These are phyloP conservation scores for Hygrocybe coccinea DNA, from an alignment of 768 basidiomycete species.

Conservation along the genomic window DNA sequence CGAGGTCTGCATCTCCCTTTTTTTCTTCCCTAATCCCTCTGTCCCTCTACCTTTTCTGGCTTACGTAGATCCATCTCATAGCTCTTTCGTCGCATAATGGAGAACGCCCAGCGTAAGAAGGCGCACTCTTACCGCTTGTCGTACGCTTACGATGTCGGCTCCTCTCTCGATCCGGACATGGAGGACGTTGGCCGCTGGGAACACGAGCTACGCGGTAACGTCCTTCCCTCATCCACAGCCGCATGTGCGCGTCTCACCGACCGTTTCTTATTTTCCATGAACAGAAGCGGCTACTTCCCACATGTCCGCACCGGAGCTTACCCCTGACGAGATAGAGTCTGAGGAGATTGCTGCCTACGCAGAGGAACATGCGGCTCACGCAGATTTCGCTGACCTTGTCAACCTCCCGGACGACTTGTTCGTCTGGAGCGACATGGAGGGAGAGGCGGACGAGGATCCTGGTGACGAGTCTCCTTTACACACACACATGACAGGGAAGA, in stretches of 20 bases:
- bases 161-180: slow-evolving; percentile 70
- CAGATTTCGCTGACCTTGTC: slow-evolving; percentile 12
- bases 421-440: slow-evolving; percentile 5
- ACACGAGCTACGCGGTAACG: slow-evolving; percentile 44
- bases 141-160: slow-evolving; percentile 65
- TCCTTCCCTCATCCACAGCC: not conserved
- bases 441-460: not conserved
- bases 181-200: slow-evolving; percentile 65
- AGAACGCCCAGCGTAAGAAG: slow-evolving; percentile 45
- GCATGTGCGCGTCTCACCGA: not conserved
- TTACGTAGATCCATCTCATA: slow-evolving; percentile 21
- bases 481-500: not conserved
- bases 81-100: slow-evolving; percentile 66
- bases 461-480: not conserved
- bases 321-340: slow-evolving; percentile 3
- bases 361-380: slow-evolving; percentile 12
- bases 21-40: slow-evolving; percentile 5
- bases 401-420: slow-evolving; percentile 9
- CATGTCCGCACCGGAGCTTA: not conserved
- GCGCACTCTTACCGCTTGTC: slow-evolving; percentile 57
- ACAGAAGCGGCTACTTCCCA: not conserved
- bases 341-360: slow-evolving; percentile 15
- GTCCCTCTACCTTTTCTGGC: not conserved
- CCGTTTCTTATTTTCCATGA: not conserved
- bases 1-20: slow-evolving; percentile 42